Percentiles rank a stretch among this genome's conserved stretches.
Conservation (phyloP, 2,329 filamentous ascomycete species). For the Colletotrichum simmondsii region DNA sequence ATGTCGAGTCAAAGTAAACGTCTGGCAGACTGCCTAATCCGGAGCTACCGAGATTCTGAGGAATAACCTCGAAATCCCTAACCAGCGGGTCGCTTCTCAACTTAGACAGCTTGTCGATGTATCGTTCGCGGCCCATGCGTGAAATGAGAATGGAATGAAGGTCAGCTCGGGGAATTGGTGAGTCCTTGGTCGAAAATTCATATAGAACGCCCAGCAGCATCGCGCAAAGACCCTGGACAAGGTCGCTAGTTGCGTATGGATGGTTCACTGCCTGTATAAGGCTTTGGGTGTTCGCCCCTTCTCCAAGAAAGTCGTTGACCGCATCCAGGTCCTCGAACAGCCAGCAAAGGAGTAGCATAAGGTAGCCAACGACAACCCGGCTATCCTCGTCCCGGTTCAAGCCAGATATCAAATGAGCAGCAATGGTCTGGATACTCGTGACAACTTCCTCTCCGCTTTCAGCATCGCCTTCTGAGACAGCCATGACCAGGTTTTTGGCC, state of each 20-base stretch:
- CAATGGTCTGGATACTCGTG: slow-evolving; percentile 89
- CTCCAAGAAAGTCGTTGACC: slow-evolving; percentile 91
- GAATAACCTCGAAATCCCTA: slow-evolving; percentile 88
- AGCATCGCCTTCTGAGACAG: slow-evolving; percentile 88
- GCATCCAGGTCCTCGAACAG: slow-evolving; percentile 92
- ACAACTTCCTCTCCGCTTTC: slow-evolving; percentile 93
- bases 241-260: slow-evolving; percentile 66
- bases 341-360: slow-evolving; percentile 91
- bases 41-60: slow-evolving; percentile 70
- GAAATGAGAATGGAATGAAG: slow-evolving; percentile 82
- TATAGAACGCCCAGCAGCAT: slow-evolving; percentile 89
- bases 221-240: slow-evolving; percentile 85
- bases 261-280: slow-evolving; percentile 79
- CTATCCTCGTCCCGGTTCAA: slow-evolving; percentile 82
- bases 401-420: slow-evolving; percentile 85
- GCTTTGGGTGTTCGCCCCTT: slow-evolving; percentile 92
- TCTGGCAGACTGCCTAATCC: slow-evolving; percentile 71
- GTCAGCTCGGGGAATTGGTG: slow-evolving; percentile 83
- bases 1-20: slow-evolving; percentile 86
- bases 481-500: slow-evolving; percentile 83
- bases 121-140: slow-evolving; percentile 85
- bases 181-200: slow-evolving; percentile 98
- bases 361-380: slow-evolving; percentile 82
- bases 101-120: slow-evolving; percentile 82
- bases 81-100: slow-evolving; percentile 82